Base-by-base conservation (phyloP, 768 basidiomycete species). In the Hygrophoropsis aurantiaca region DNA sequence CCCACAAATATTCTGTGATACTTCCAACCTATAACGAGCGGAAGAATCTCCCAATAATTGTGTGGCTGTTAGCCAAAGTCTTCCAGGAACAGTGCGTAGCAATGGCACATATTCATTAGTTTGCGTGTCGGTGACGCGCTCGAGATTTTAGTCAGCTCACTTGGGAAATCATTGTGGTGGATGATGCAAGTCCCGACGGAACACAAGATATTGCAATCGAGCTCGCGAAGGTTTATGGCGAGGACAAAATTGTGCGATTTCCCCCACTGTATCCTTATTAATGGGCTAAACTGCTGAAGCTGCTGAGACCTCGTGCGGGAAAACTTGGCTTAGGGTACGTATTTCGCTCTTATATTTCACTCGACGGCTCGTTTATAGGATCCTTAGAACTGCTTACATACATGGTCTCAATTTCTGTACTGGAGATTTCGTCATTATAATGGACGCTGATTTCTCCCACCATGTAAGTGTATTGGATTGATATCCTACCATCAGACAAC, bases 391-490 rank as follows among this genome's bases (percentile, higher is more conserved):
- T 18, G 93, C 93, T 26, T 95, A 95, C 61, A 88, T 94, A 30
- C 88, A 95, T 60, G 93, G 93, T 11, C 74, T 95, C 40, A 85
- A 90, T 56, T 94, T 89, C 66, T 87, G 86, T 56, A 85, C 85
- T 0, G 93, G 93, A 8, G 90, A 91, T 67, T 95, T 94, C 69
- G 90, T 94, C 18, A 90, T 94, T 60, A 94, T 95, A 63, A 95
- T 95, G 93, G 93, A 95, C 58, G 93, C 93, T 42, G 93, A 95
- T 70, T 94, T 95, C 67, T 94, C 91, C 5, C 93, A 95, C 60
- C 93, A 95, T 56, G 92, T 92, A 69, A 37, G 87, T 69, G 16
- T n/a, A 40, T 42, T 23, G n/a, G n/a, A 1, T 15, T 23, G 2
- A 2, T n/a, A 24, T 9, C 25, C 11, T 2, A 34, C 37, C 20